Evolutionary conservation across 140 eudicot species (phyloP).

Genomic region (Stevia rebaudiana): DNA sequence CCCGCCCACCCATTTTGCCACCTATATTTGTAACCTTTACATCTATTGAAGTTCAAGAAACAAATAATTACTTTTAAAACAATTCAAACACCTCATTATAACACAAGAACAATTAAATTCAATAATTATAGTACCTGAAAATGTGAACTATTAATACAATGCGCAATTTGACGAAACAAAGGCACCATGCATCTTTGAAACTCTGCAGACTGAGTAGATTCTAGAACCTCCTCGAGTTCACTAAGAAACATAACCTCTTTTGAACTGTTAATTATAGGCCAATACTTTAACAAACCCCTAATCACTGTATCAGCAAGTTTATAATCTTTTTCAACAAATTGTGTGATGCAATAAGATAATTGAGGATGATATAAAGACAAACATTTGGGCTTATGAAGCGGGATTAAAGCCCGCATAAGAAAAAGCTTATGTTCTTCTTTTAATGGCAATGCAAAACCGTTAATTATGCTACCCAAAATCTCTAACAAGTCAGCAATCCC

Average conservation of each 20-base stretch:
- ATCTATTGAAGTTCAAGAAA: neutral
- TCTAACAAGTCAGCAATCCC: constrained; percentile 80
- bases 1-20: neutral
- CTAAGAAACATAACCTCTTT: constrained; percentile 77
- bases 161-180: constrained; percentile 54
- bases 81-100: neutral
- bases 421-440: constrained; percentile 85
- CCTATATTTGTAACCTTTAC: neutral
- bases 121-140: constrained; percentile 48
- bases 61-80: neutral
- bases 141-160: constrained; percentile 65
- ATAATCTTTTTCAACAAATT: constrained; percentile 72
- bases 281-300: constrained; percentile 62
- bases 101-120: neutral
- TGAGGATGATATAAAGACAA: constrained; percentile 67
- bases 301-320: constrained; percentile 64
- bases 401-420: constrained; percentile 60
- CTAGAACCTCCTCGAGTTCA: constrained; percentile 74
- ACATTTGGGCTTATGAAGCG: constrained; percentile 75
- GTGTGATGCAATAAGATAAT: constrained; percentile 62
- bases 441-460: constrained; percentile 78
- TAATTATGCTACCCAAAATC: constrained; percentile 80
- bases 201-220: constrained; percentile 66
- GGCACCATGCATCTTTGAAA: constrained; percentile 73
- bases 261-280: constrained; percentile 72